Conservation (phyloP, 1,284 basidiomycete genomes). For the Boletus austroedulis region DNA sequence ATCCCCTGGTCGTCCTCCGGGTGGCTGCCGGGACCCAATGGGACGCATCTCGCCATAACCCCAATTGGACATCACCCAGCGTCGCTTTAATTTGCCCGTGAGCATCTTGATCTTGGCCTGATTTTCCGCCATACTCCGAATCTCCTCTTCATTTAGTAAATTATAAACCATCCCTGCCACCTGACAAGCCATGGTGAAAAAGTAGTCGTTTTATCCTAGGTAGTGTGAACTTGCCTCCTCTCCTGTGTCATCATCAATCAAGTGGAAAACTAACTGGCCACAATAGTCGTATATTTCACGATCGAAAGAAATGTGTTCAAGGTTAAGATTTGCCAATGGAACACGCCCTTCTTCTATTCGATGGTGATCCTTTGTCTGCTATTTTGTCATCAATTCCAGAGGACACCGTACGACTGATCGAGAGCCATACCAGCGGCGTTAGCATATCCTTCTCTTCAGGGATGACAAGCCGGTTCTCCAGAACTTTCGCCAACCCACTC, state of each 20-base stretch:
- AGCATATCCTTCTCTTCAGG: background rate
- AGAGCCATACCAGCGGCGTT: background rate
- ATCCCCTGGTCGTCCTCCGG: background rate
- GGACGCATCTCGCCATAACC: background rate
- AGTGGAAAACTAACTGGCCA: background rate
- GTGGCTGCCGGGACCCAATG: background rate
- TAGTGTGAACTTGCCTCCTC: background rate
- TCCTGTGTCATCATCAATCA: background rate
- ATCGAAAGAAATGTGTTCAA: background rate
- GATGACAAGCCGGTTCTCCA: background rate
- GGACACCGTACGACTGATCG: background rate
- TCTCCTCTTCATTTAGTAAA: background rate
- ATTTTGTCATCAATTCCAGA: background rate
- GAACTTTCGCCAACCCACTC: fast-evolving
- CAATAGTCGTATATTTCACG: background rate
- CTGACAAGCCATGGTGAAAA: background rate
- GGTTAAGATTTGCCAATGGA: fast-evolving
- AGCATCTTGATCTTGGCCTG: constrained; percentile 1
- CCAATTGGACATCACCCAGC: background rate
- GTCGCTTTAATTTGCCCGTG: background rate
- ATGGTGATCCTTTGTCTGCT: background rate
- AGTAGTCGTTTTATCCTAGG: background rate
- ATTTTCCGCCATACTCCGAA: background rate
- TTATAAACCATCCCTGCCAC: background rate
- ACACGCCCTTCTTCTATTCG: background rate